Evolutionary conservation across 2,329 filamentous ascomycete species (phyloP), one percentile per base, ranked within the genome.

Genomic region (Metarhizium brunneum): DNA sequence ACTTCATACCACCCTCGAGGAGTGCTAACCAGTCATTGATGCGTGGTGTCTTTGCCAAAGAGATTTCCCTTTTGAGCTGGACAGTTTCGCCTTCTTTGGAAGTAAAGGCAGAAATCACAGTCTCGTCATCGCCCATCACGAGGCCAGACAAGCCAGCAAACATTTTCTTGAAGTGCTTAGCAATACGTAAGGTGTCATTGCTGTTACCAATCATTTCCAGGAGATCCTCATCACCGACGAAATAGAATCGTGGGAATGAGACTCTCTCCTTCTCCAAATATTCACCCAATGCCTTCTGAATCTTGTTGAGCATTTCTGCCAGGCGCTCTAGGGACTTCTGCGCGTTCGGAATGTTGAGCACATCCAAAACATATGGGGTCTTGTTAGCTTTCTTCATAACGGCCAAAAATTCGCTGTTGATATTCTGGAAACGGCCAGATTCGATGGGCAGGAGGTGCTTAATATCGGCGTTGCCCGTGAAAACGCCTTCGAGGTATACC

Each of bases 91-190:
- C 92, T 72, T 99, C 95, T 68, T 96, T 96, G 0, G 94, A 99
- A 2, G 88, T 94, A 65, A 97, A 92, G 6, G 91, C 92, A 30
- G 87, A 86, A 60, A 99, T 97, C 59, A 90, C 84, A 30, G 85
- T 84, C 64, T 96, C 89, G 54, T 97, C 91, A 62, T 95, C 90
- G 45, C 45, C 50, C 77, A 96, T 92, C 47, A 92, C 78, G 40
- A 99, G 81, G 3, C 94, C 94, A 4, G 87, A 92, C 50, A 99
- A 79, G 59, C 94, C 94, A 60, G 95, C 94, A 77, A 99, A 99
- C 94, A 99, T 99, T 78, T 99, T 99, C 71, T 95, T 92, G 77
- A 99, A 91, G 75, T 99, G 95, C 71, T 99, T 99, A 45, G 94
- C 90, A 62, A 99, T 95, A 54, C 94, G 91, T 58, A 94, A 76